phyloP scores from a whole-genome alignment of 306 rosid genomes.

The Pueraria montana region DNA sequence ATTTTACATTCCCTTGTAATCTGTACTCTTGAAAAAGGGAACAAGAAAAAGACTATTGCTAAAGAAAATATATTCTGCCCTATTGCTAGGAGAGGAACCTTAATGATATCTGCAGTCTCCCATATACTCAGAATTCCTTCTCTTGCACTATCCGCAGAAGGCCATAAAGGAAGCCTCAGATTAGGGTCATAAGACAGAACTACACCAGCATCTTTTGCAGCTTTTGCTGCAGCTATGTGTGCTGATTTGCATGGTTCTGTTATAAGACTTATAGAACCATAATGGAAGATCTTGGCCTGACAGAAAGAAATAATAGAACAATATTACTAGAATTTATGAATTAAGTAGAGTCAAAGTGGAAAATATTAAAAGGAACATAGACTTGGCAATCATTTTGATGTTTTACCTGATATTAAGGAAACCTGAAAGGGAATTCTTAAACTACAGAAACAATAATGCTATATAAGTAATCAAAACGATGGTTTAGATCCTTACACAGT shows the following conservation, averaged over 20 bases:
- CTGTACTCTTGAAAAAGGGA: constrained; percentile 33
- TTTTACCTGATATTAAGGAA: constrained; percentile 23
- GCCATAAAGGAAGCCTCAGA: constrained; percentile 96
- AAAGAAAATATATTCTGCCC: constrained; percentile 36
- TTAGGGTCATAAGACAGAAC: constrained; percentile 93
- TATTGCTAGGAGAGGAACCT: constrained; percentile 58
- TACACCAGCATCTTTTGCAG: constrained; percentile 92
- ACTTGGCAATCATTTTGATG: constrained; percentile 22
- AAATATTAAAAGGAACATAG: constrained; percentile 28
- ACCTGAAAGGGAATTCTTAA: constrained; percentile 32
- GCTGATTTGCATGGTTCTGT: constrained; percentile 97
- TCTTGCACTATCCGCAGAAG: constrained; percentile 89
- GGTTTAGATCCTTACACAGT: constrained; percentile 17
- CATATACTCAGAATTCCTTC: constrained; percentile 96
- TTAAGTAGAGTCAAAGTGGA: constrained; percentile 22
- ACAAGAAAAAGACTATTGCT: constrained; percentile 29
- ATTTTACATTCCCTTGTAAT: constrained; percentile 28
- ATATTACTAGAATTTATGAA: constrained; percentile 38
- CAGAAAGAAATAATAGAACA: constrained; percentile 46
- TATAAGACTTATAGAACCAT: constrained; percentile 96
- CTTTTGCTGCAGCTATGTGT: constrained; percentile 90
- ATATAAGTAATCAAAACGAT: constrained; percentile 10
- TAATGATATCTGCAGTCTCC: constrained; percentile 91
- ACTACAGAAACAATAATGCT: constrained; percentile 30
- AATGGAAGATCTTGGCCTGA: constrained; percentile 93